A percentile compares a stretch with the other conserved stretches of the same genome.
These are phyloP conservation scores for Apodospora peruviana DNA, from an alignment of 495 filamentous ascomycete genomes.

Conservation along the genomic window DNA sequence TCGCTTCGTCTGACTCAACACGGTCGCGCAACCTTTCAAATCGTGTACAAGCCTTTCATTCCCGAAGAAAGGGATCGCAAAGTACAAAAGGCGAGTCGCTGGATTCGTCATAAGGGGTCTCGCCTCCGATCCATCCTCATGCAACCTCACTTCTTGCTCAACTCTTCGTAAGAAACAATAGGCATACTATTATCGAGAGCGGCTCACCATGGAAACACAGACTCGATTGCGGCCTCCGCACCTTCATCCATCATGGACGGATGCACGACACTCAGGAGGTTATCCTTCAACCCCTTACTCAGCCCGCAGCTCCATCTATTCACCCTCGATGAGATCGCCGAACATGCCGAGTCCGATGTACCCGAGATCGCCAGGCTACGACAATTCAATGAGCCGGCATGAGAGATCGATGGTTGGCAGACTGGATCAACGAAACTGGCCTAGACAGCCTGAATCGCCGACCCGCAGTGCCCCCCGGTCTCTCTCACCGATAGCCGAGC, in stretches of 20 bases:
- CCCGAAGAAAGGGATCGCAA: constrained; percentile 10
- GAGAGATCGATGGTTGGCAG: constrained; percentile 36
- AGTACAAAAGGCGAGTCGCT: constrained; percentile 16
- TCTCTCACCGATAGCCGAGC: constrained; percentile 25
- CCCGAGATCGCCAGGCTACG: constrained; percentile 26
- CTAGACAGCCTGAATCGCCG: constrained; percentile 7
- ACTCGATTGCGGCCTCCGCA: constrained; percentile 22
- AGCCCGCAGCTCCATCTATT: constrained; percentile 19
- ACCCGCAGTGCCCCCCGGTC: constrained; percentile 9
- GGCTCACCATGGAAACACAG: constrained; percentile 24
- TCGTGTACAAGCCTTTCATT: constrained; percentile 9
- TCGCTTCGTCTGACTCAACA: constrained; percentile 22
- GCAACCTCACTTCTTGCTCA: too few species aligned
- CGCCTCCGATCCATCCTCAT: neutral
- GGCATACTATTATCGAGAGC: too few species aligned
- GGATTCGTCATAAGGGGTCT: neutral
- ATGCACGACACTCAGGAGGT: constrained; percentile 13
- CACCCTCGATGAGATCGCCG: constrained; percentile 22
- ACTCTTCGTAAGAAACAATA: neutral
- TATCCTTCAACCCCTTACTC: constrained; percentile 12
- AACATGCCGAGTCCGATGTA: constrained; percentile 32
- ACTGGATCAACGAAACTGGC: constrained; percentile 26
- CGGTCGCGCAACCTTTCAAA: constrained; percentile 12
- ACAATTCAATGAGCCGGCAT: constrained; percentile 31
- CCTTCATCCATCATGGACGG: constrained; percentile 35